phyloP scores from a whole-genome alignment of 768 basidiomycete species.

The Boletus subcaerulescens region DNA sequence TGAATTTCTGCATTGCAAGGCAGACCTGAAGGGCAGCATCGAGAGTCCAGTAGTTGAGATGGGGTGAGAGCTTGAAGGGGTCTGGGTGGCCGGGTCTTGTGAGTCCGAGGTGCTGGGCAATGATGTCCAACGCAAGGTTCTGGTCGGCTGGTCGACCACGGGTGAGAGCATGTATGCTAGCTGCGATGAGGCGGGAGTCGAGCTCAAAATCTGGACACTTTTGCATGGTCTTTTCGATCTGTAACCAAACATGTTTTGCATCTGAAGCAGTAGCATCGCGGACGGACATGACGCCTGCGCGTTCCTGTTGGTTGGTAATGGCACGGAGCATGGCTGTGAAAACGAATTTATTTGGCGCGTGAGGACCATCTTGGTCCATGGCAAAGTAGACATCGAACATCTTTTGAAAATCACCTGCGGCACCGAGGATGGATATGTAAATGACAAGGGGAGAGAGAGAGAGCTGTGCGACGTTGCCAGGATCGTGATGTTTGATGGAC shows the following conservation, averaged over 20 bases:
- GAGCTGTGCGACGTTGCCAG: conserved; percentile 46
- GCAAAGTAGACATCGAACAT: conserved; percentile 76
- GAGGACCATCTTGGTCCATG: conserved; percentile 58
- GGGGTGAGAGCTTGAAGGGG: conserved; percentile 35
- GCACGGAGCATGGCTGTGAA: conserved; percentile 68
- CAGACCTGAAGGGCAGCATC: conserved; percentile 57
- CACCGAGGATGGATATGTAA: conserved; percentile 69
- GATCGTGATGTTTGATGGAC: conserved; percentile 47
- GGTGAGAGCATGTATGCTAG: conserved; percentile 53
- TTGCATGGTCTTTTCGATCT: conserved; percentile 53
- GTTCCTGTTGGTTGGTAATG: conserved; percentile 26
- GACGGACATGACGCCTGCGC: conserved; percentile 19
- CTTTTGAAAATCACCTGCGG: conserved; percentile 55
- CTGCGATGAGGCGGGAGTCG: conserved; percentile 51
- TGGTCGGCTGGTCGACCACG: conserved; percentile 58
- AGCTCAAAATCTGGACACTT: conserved; percentile 44
- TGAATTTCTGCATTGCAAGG: conserved; percentile 43
- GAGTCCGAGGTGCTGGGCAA: conserved; percentile 62
- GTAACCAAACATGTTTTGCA: conserved; percentile 69
- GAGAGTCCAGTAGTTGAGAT: conserved; percentile 48
- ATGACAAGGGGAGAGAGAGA: conserved; percentile 45
- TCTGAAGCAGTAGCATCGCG: conserved; percentile 53
- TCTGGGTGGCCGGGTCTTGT: conserved; percentile 42
- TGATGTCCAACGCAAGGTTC: conserved; percentile 62
- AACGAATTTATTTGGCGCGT: conserved; percentile 57